Conservation (phyloP, 2,329 filamentous ascomycete genomes). For the Cadophora gregata region DNA sequence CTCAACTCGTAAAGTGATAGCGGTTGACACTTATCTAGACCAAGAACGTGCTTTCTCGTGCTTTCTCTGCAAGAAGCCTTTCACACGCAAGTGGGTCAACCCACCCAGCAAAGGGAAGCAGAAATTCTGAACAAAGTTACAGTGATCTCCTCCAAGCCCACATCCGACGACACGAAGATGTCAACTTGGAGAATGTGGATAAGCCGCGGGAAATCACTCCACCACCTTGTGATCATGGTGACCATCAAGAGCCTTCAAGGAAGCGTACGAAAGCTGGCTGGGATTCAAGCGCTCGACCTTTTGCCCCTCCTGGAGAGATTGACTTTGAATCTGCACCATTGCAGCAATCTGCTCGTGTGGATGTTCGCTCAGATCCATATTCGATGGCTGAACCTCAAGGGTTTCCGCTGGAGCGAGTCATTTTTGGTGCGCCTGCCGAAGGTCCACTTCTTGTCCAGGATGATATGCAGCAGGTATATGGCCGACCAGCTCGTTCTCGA, state of each 20-base stretch:
- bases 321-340: background rate
- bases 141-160: conserved; percentile 2
- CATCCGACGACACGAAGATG: background rate
- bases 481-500: background rate
- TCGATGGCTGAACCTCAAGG: background rate
- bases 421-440: background rate
- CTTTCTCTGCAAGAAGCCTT: background rate
- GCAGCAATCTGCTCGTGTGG: background rate
- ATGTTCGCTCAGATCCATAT: background rate
- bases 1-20: background rate
- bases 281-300: conserved; percentile 1
- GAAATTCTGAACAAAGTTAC: background rate
- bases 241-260: background rate
- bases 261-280: background rate
- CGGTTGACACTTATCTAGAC: background rate
- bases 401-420: background rate
- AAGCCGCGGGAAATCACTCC: background rate
- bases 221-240: background rate
- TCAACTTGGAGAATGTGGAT: background rate
- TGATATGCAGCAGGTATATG: background rate
- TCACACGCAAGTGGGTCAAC: background rate
- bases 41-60: conserved; percentile 6
- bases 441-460: background rate
- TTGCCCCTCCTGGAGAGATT: background rate
- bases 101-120: background rate